Evolutionary conservation across 164 flowering plant genomes (phyloP), one percentile per base, ranked within the genome.

Genomic region (Warburgia ugandensis): DNA sequence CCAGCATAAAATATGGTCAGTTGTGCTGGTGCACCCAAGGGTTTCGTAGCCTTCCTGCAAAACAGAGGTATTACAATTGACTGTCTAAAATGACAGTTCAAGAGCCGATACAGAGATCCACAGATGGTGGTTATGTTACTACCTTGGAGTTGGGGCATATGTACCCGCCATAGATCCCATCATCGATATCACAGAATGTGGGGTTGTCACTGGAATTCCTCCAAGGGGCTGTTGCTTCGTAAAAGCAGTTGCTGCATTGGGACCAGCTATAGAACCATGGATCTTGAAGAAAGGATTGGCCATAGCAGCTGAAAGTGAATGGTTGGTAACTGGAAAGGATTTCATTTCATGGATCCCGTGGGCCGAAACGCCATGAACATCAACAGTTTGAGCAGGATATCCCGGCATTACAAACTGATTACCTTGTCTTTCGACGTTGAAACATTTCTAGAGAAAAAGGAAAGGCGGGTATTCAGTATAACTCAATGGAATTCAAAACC

Each of bases 1-100:
- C 97, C 97, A 1, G 61, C 83, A 68, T 83, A 89, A 60, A 89
- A 89, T 64, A 89, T 78, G 45, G 95, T 89, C 66, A 89, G 45
- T 46, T 79, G 95, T 19, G 80, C 63, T 48, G 78, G 67, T 53
- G 78, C 64, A 2, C 53, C 68, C 12, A 71, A 31, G 22, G 66
- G 23, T 66, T 76, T 84, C 26, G 54, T 39, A 50, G 49, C 60
- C 57, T 64, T 73, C 72, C 88, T 80, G 32, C 50, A 70, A 1
- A 61, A 35, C 3, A 62, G 13, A 45, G 39, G 13, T 31, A 56
- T 5, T 17, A n/a, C n/a, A n/a, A n/a, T n/a, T n/a, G n/a, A n/a
- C n/a, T n/a, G n/a, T n/a, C n/a, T n/a, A n/a, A n/a, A n/a, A n/a
- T n/a, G n/a, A n/a, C n/a, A n/a, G n/a, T n/a, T n/a, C n/a, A n/a